Base-by-base conservation (phyloP, 83 land plant genomes). In the Diphasiastrum complanatum region DNA sequence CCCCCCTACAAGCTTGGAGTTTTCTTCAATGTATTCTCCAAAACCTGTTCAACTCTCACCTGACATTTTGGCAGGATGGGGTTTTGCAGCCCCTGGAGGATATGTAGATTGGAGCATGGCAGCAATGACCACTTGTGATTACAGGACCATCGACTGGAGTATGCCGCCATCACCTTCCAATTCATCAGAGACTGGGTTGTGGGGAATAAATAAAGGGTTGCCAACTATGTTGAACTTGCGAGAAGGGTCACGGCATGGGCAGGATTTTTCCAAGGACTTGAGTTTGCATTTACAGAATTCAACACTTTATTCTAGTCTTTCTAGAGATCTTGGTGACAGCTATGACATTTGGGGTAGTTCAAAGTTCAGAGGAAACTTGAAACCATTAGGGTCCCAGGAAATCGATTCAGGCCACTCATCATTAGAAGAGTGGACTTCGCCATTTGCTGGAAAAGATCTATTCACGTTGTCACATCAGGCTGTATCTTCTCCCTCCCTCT, bases 101-200 rank as follows among this genome's bases (percentile, higher is more conserved):
- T 54, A 68, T 3, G 78, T 68, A 19, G 95, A 82, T 41, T 87
- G 95, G 95, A 84, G 28, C 38, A 71, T 47, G 34, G 83, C 80
- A 0, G 65, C 74, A 3, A 68, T 61, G 68, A 27, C 56, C 4
- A 73, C 69, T 49, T 78, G 69, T 22, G 86, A 88, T 62, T 88
- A 88, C 68, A 76, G 71, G 37, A 76, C 40, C 49, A 80, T 88
- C 54, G 95, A 88, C 48, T 88, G 95, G 95, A 79, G 82, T 36
- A 36, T 85, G 74, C 73, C 73, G 27, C 40, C 74, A 24, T 48
- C 79, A 36, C 64, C 75, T 0, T 29, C 73, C 37, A 47, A 40
- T 56, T 34, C 37, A 20, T 28, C 61, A n/a, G 59, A 48, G 8
- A 22, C 50, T 19, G 68, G 64, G 35, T 34, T 64, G 1, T 33